These are phyloP conservation scores for Eudorina sp. DNA, from an alignment of 139 green algal species.

Conservation along the genomic window DNA sequence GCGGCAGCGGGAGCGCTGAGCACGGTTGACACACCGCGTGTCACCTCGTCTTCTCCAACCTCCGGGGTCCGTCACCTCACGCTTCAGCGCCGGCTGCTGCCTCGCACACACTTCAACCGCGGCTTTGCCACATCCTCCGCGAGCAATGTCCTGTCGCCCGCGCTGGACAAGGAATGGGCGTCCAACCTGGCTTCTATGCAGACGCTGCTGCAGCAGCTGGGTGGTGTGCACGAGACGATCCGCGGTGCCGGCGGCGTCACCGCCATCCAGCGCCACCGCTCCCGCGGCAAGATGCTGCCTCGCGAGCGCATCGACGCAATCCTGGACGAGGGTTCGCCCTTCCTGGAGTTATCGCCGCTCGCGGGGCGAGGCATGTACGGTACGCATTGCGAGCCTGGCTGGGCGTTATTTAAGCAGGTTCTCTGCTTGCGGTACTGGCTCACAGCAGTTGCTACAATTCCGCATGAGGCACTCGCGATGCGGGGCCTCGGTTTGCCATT, in stretches of 20 bases:
- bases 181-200: constrained; percentile 32
- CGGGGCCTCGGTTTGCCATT: too few relatives aligned
- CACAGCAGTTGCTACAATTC: too few relatives aligned
- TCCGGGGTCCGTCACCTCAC: neutral
- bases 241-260: constrained; percentile 64
- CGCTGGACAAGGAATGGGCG: neutral
- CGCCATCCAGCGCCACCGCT: constrained; percentile 74
- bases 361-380: constrained; percentile 88
- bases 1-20: too few relatives aligned
- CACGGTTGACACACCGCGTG: too few relatives aligned
- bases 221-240: constrained; percentile 6
- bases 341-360: constrained; percentile 89
- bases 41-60: neutral
- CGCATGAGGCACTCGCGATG: too few relatives aligned
- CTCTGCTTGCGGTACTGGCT: too few relatives aligned
- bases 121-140: neutral
- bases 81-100: neutral
- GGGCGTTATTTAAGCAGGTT: too few relatives aligned
- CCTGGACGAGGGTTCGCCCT: constrained; percentile 86
- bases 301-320: constrained; percentile 81
- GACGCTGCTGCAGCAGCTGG: constrained; percentile 27
- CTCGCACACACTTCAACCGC: neutral
- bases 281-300: constrained; percentile 77
- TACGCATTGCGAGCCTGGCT: too few relatives aligned
- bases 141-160: constrained; percentile 23